Conservation (phyloP, 495 filamentous ascomycete species). For the Podospora pseudopauciseta region DNA sequence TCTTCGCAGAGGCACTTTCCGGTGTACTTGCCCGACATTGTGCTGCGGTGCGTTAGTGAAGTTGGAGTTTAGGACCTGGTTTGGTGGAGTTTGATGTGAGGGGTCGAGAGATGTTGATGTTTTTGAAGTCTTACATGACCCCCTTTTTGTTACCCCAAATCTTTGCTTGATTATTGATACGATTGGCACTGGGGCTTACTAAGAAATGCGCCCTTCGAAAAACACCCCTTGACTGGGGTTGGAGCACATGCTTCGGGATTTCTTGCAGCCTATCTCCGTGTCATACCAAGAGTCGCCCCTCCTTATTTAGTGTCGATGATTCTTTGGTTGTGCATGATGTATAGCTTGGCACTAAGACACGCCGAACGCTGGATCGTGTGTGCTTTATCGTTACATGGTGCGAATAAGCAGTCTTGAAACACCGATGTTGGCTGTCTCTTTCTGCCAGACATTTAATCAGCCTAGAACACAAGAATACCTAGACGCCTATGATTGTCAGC, state of each 20-base stretch:
- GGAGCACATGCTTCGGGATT: neutral
- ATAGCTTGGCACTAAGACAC: neutral
- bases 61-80: neutral
- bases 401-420: too few species aligned
- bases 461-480: too few species aligned
- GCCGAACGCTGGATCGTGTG: too few species aligned
- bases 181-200: neutral
- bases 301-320: neutral
- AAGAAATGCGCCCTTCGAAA: neutral
- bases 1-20: slow-evolving; percentile 10
- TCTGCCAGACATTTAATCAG: too few species aligned
- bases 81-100: neutral
- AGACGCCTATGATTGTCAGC: too few species aligned
- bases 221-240: neutral
- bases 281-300: neutral
- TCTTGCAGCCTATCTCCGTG: neutral
- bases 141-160: neutral
- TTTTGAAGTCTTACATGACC: neutral
- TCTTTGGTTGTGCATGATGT: neutral
- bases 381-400: too few species aligned
- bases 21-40: neutral
- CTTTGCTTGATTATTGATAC: neutral
- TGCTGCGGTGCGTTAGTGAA: neutral
- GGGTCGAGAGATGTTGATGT: too few species aligned
- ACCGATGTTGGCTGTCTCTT: too few species aligned